Base-by-base conservation (phyloP, 352 stramenopile species). In the Aphanomyces stellatus region DNA sequence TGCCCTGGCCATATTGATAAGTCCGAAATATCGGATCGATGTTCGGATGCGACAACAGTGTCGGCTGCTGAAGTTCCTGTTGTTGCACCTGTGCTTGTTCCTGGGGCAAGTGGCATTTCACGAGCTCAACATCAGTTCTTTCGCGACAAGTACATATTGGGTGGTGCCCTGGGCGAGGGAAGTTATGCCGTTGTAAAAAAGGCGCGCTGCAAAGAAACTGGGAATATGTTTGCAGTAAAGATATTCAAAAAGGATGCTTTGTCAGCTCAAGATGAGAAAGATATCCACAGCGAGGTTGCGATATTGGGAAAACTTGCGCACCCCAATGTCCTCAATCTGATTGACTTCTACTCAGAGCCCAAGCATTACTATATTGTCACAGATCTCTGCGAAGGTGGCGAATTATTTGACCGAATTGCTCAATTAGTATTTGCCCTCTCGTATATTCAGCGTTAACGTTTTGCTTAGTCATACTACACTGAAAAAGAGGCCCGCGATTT, bases 281-380 rank as follows among this genome's bases (percentile, higher is more conserved):
- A 87, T 25, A 90, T 94, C 62, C 71, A 88, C 53, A 79, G 77
- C 62, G 81, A 96, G 73, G 80, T 95, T 51, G 65, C 75, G 35
- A 94, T 96, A 65, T 71, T 96, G 69, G 77, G 10, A 8, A 17
- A 84, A 68, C 81, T 96, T 74, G 70, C 93, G 62, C 90, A 97
- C 68, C 75, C 81, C 11, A 88, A 97, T 71, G 96, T 97, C 65
- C 91, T 97, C 76, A 82, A 75, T 46, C 76, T 97, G n/a, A 71
- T 93, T 34, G 93, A 96, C 64, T 96, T 97, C 72, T 98, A 93
- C 57, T 77, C 90, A 35, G 90, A 96, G 43, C 76, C 75, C 4
- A 88, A 96, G 33, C 88, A 91, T 72, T 95, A 93, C 67, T 96
- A 95, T 73, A 71, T 96, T 25, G 87, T 96, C 10, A 95, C 84